Conservation (phyloP, 2,329 filamentous ascomycete genomes). For the Cryphonectria carpinicola region DNA sequence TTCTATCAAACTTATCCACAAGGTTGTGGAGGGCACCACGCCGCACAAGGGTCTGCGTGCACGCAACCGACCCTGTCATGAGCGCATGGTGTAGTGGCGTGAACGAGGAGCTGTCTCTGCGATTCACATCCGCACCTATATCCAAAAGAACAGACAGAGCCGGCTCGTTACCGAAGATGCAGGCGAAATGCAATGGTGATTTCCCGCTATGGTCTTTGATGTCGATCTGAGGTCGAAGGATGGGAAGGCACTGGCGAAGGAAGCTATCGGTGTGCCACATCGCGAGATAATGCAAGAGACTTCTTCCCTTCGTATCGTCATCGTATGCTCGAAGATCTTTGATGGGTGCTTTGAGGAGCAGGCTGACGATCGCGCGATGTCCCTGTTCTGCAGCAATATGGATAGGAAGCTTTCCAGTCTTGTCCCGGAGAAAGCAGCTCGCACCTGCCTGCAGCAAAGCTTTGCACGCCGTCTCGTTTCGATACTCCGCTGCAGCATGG, state of each 20-base stretch:
- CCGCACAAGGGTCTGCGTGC: background rate
- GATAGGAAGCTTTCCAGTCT: too few relatives aligned
- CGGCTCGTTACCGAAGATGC: background rate
- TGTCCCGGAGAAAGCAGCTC: too few relatives aligned
- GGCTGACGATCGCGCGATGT: too few relatives aligned
- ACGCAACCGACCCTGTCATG: background rate
- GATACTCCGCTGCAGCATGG: too few relatives aligned
- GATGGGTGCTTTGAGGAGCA: too few relatives aligned
- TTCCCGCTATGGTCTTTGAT: background rate
- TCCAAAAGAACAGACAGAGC: background rate
- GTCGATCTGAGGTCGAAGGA: background rate
- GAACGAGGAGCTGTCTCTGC: background rate
- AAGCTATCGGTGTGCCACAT: too few relatives aligned
- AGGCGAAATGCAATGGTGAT: background rate
- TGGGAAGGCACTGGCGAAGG: background rate
- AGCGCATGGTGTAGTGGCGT: background rate
- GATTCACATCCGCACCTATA: background rate
- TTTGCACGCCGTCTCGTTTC: too few relatives aligned
- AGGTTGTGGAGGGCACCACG: background rate
- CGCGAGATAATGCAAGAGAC: too few relatives aligned
- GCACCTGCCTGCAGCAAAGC: too few relatives aligned
- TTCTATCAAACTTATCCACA: background rate
- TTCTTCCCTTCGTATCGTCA: too few relatives aligned
- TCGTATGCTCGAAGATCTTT: too few relatives aligned
- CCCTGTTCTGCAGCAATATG: too few relatives aligned